These are phyloP conservation scores for Cicer arietinum DNA, from an alignment of 306 rosid species.

Conservation along the genomic window DNA sequence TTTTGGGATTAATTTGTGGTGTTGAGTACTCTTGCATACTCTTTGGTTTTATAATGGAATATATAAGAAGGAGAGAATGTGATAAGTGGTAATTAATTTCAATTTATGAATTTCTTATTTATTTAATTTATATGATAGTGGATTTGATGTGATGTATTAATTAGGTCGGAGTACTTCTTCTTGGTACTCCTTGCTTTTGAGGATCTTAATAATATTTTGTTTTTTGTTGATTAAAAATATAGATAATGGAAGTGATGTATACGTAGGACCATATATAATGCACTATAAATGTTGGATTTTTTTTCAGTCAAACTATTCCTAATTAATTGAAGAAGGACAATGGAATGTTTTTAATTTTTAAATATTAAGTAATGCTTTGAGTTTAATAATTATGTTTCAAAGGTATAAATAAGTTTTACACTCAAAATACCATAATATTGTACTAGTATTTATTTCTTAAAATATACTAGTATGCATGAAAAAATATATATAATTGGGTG, in stretches of 20 bases:
- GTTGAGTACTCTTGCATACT: neutral
- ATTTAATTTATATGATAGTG: neutral
- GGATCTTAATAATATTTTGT: conserved; percentile 5
- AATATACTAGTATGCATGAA: no score
- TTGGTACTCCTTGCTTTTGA: neutral
- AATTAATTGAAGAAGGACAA: neutral
- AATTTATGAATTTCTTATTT: neutral
- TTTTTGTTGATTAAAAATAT: neutral
- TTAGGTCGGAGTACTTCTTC: conserved; percentile 6
- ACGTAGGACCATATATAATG: conserved; percentile 16
- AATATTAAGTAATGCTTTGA: no score
- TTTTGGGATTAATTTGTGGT: neutral
- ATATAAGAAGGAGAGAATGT: neutral
- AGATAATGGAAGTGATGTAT: conserved; percentile 29
- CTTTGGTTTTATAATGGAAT: conserved; percentile 3
- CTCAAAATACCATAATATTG: no score
- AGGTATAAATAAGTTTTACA: no score
- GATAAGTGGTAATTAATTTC: conserved; percentile 15
- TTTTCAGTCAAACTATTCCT: neutral
- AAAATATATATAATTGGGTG: no score
- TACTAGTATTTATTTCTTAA: no score
- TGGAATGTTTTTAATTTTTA: no score
- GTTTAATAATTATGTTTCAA: no score
- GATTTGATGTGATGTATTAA: conserved; percentile 17
- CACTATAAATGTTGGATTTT: conserved; percentile 13